A percentile compares a stretch with the other conserved stretches of the same genome.
These are phyloP conservation scores for Garcia nutans DNA, from an alignment of 345 rosid genomes.

Conservation along the genomic window DNA sequence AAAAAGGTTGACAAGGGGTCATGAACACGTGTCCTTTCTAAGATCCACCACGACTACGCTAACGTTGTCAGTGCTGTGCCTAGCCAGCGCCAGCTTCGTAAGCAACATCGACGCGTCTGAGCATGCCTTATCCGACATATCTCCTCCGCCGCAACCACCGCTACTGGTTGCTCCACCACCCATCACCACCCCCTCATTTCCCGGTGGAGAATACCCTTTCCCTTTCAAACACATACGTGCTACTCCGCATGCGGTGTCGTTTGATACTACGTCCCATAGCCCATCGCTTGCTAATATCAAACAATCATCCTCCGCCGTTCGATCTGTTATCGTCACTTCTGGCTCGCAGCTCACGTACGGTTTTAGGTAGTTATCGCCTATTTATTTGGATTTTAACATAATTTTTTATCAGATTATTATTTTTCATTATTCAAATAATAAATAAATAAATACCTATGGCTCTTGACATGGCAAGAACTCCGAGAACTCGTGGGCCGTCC, in stretches of 20 bases:
- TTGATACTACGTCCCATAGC: constrained; percentile 47
- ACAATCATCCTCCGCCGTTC: constrained; percentile 38
- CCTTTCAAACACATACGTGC: constrained; percentile 32
- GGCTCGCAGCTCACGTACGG: constrained; percentile 43
- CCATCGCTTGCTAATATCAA: constrained; percentile 50
- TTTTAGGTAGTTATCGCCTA: constrained; percentile 45
- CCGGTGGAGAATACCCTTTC: constrained; percentile 14
- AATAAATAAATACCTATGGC: constrained; percentile 30
- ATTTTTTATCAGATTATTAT: neutral
- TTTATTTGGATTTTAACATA: neutral
- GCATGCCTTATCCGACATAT: constrained; percentile 53
- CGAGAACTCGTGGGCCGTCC: constrained; percentile 43
- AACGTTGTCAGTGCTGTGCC: constrained; percentile 76
- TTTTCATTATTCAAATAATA: neutral
- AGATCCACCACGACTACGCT: constrained; percentile 86
- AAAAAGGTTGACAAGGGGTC: neutral
- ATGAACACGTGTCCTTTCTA: constrained; percentile 40
- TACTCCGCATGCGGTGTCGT: constrained; percentile 35
- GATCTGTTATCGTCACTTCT: constrained; percentile 35
- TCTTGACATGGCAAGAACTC: constrained; percentile 49
- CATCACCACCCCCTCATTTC: constrained; percentile 9
- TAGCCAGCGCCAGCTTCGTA: constrained; percentile 74
- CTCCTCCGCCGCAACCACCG: constrained; percentile 6
- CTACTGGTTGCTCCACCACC: neutral
- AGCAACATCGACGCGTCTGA: constrained; percentile 66